phyloP scores from a whole-genome alignment of 768 basidiomycete genomes.

The Leccinellum albellum region DNA sequence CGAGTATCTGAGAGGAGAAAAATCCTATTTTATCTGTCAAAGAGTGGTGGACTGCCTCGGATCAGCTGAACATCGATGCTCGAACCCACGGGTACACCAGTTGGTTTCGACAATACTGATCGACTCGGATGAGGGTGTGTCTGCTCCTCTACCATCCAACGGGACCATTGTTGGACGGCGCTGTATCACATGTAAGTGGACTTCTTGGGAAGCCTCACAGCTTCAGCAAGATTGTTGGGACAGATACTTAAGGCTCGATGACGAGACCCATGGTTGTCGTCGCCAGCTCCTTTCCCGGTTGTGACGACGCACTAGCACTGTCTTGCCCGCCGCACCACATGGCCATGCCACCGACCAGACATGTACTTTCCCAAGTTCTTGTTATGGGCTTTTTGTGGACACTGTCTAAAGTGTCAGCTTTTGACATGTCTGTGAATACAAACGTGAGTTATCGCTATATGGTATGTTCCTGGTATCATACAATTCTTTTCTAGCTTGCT shows the following conservation, averaged over 20 bases:
- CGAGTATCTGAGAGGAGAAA: not conserved
- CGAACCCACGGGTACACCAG: not conserved
- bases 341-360: not conserved
- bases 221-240: not conserved
- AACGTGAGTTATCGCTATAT: constrained; percentile 14
- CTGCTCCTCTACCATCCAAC: not conserved
- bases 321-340: not conserved
- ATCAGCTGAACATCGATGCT: not conserved
- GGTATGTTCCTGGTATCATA: not conserved
- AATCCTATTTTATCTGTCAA: not conserved
- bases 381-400: not conserved
- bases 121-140: constrained; percentile 4
- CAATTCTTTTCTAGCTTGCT: constrained; percentile 13
- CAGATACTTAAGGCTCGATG: constrained; percentile 10
- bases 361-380: not conserved
- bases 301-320: not conserved
- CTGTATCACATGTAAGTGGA: not conserved
- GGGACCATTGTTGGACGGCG: not conserved
- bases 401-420: constrained; percentile 8
- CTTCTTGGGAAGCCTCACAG: not conserved
- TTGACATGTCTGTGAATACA: constrained; percentile 16
- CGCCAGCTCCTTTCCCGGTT: not conserved
- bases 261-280: not conserved
- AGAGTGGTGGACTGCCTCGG: not conserved
- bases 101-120: not conserved